These are phyloP conservation scores for Nemania diffusa DNA, from an alignment of 2,329 filamentous ascomycete species.

Conservation along the genomic window DNA sequence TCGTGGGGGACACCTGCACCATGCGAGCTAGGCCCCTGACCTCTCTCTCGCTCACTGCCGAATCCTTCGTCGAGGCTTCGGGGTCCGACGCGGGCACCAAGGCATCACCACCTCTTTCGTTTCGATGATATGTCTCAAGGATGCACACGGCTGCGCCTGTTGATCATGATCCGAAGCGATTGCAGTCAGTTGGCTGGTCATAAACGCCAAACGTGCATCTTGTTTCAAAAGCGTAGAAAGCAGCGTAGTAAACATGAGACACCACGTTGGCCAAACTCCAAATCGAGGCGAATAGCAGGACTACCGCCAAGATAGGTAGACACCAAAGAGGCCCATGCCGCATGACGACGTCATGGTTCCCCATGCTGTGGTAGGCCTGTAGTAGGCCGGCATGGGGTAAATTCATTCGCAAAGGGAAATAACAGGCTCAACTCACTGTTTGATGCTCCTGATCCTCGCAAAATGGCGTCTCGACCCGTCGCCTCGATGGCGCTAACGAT, in stretches of 20 bases:
- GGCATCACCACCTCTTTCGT: slow-evolving; percentile 58
- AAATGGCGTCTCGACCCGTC: slow-evolving; percentile 92
- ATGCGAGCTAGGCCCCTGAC: slow-evolving; percentile 91
- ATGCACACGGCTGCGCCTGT: slow-evolving; percentile 90
- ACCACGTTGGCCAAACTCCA: slow-evolving; percentile 11
- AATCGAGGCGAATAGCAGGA: slow-evolving; percentile 12
- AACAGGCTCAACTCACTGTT: slow-evolving; percentile 71
- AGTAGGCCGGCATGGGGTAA: slow-evolving; percentile 10
- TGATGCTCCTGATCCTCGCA: slow-evolving; percentile 86
- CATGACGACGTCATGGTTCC: slow-evolving; percentile 21
- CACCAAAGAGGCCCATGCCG: slow-evolving; percentile 23
- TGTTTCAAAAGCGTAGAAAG: slow-evolving; percentile 26
- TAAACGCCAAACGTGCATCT: slow-evolving; percentile 21
- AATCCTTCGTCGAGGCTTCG: slow-evolving; percentile 47
- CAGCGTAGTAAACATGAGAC: slow-evolving; percentile 11
- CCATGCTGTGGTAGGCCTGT: slow-evolving; percentile 18
- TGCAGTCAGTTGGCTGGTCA: slow-evolving; percentile 39
- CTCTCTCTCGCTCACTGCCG: slow-evolving; percentile 56
- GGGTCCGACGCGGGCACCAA: slow-evolving; percentile 51
- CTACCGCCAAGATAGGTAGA: neutral
- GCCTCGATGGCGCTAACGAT: slow-evolving; percentile 90
- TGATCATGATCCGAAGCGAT: slow-evolving; percentile 36
- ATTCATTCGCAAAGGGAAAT: slow-evolving; percentile 18
- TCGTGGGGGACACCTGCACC: slow-evolving; percentile 84
- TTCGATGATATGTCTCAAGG: slow-evolving; percentile 81